These are phyloP conservation scores for Alternaria triticina DNA, from an alignment of 2,329 filamentous ascomycete genomes.

Conservation along the genomic window DNA sequence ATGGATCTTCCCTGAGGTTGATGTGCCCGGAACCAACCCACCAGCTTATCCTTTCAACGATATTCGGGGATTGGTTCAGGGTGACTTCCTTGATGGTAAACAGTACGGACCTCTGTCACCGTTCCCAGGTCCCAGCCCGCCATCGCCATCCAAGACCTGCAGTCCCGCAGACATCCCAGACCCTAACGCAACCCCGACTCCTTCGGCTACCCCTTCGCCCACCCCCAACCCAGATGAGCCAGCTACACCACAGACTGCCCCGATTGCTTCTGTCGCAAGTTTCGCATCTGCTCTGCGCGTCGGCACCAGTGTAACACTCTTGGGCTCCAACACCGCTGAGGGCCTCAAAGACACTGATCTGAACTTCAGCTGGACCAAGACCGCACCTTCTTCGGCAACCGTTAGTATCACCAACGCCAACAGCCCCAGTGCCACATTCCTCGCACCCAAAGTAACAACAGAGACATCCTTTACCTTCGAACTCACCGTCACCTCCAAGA, in stretches of 20 bases:
- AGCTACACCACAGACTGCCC: constrained; percentile 8
- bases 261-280: constrained; percentile 23
- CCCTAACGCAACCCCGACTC: constrained; percentile 16
- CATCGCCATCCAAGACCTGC: constrained; percentile 35
- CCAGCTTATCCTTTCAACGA: constrained; percentile 36
- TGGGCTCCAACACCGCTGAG: constrained; percentile 36
- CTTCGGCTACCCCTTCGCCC: neutral
- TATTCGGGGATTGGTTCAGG: constrained; percentile 46
- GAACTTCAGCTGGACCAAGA: constrained; percentile 42
- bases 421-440: constrained; percentile 29
- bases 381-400: constrained; percentile 22
- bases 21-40: constrained; percentile 48
- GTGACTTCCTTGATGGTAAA: constrained; percentile 36
- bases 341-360: constrained; percentile 30
- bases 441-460: constrained; percentile 28
- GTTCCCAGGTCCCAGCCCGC: constrained; percentile 42
- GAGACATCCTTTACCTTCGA: constrained; percentile 37
- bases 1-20: constrained; percentile 54
- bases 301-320: constrained; percentile 37
- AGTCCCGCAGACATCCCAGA: constrained; percentile 24
- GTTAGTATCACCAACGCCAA: constrained; percentile 31
- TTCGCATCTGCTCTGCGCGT: constrained; percentile 37
- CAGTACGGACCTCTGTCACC: constrained; percentile 50
- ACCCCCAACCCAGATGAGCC: constrained; percentile 5
- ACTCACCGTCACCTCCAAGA: constrained; percentile 35